These are phyloP conservation scores for Bremia lactucae DNA, from an alignment of 352 stramenopile species.

Conservation along the genomic window DNA sequence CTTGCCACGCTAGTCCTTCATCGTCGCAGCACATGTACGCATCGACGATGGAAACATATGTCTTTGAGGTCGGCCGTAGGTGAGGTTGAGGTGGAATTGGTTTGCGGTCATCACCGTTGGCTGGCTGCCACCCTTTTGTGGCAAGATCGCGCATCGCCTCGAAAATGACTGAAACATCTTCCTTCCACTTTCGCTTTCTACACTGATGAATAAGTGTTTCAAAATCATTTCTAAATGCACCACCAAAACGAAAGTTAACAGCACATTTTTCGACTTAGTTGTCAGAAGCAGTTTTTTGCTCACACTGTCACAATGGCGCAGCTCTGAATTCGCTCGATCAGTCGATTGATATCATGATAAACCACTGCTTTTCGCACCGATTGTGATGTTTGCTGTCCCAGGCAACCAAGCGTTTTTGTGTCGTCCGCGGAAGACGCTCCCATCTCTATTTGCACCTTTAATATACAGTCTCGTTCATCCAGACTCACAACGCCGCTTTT, in stretches of 20 bases:
- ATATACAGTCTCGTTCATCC: constrained; percentile 22
- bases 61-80: constrained; percentile 50
- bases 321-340: constrained; percentile 38
- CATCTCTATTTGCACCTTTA: constrained; percentile 9
- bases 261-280: too few relatives aligned
- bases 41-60: constrained; percentile 61
- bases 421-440: constrained; percentile 8
- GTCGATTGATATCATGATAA: constrained; percentile 53
- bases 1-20: constrained; percentile 43
- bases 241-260: not conserved
- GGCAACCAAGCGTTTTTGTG: constrained; percentile 38
- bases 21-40: constrained; percentile 62
- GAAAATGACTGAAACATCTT: constrained; percentile 50
- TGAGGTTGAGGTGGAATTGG: constrained; percentile 37
- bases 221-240: constrained; percentile 49
- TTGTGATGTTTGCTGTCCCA: constrained; percentile 53
- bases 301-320: constrained; percentile 50
- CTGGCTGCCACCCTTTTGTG: constrained; percentile 28
- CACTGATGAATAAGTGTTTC: constrained; percentile 77
- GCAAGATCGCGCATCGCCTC: constrained; percentile 42
- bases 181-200: constrained; percentile 74
- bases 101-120: constrained; percentile 1
- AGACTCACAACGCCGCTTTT: constrained; percentile 19
- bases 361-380: constrained; percentile 56
- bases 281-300: too few relatives aligned